Conservation (phyloP, 805 yeast species). For the Lipomyces orientalis region DNA sequence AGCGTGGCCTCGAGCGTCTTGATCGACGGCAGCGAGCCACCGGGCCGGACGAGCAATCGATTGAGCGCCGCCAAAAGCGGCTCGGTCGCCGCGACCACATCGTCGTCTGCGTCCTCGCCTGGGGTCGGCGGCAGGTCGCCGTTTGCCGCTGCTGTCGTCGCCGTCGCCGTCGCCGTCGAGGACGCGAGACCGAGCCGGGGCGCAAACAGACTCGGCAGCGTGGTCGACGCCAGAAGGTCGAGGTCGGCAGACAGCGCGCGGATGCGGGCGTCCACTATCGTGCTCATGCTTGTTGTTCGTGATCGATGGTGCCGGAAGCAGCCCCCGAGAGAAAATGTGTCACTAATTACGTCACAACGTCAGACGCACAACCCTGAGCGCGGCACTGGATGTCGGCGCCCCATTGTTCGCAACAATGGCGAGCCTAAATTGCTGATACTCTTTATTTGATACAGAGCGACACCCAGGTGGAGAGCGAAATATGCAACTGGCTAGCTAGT, state of each 20-base stretch:
- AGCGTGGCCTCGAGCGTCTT: constrained; percentile 11
- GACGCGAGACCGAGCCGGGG: constrained; percentile 14
- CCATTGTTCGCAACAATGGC: too few relatives aligned
- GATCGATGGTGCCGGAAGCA: not conserved
- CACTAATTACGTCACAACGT: not conserved
- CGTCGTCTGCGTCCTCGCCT: constrained; percentile 1
- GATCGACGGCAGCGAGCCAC: constrained; percentile 24
- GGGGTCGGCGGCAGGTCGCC: not conserved
- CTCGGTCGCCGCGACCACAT: constrained; percentile 12
- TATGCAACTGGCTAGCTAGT: too few relatives aligned
- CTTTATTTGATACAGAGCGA: too few relatives aligned
- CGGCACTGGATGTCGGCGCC: too few relatives aligned
- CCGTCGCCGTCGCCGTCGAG: constrained; percentile 9
- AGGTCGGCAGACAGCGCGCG: constrained; percentile 25
- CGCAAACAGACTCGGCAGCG: constrained; percentile 29
- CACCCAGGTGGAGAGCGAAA: too few relatives aligned
- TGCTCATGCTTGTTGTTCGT: constrained; percentile 14
- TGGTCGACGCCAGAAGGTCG: constrained; percentile 27
- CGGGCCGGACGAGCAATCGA: constrained; percentile 25
- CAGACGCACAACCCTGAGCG: too few relatives aligned
- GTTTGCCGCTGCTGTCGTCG: constrained; percentile 16
- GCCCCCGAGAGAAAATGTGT: not conserved
- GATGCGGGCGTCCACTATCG: constrained; percentile 29
- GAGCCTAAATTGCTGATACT: too few relatives aligned
- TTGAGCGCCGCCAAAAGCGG: constrained; percentile 23